phyloP scores from a whole-genome alignment of 192 early-diverging fungal genomes.

The Paraglomus occultum region DNA sequence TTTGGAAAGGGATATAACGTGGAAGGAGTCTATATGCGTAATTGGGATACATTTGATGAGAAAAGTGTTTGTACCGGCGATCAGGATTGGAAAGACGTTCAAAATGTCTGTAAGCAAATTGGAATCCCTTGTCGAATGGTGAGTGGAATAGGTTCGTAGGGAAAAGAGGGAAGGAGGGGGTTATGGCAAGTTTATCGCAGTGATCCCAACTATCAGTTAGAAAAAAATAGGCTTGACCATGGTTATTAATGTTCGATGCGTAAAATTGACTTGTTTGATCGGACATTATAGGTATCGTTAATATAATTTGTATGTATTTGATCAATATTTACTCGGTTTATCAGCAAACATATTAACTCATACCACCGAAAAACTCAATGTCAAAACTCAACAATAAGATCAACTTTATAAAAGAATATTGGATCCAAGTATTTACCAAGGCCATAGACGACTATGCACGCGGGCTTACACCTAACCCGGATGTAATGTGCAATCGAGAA shows the following conservation, averaged over 20 bases:
- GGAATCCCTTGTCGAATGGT: slow-evolving; percentile 53
- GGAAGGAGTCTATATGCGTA: slow-evolving; percentile 88
- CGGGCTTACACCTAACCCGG: slow-evolving; percentile 89
- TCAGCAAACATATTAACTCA: too few species aligned
- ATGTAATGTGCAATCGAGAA: slow-evolving; percentile 82
- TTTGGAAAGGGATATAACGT: slow-evolving; percentile 54
- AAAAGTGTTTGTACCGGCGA: slow-evolving; percentile 70
- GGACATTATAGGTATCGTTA: too few species aligned
- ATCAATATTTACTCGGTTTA: too few species aligned
- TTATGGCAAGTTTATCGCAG: slow-evolving; percentile 2
- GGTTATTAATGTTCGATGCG: too few species aligned
- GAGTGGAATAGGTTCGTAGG: slow-evolving; percentile 33
- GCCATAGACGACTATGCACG: slow-evolving; percentile 68
- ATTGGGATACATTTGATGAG: slow-evolving; percentile 91
- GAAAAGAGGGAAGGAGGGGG: not conserved
- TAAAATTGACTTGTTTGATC: too few species aligned
- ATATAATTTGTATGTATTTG: too few species aligned
- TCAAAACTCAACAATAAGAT: slow-evolving; percentile 38
- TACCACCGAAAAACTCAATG: too few species aligned
- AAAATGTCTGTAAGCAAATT: slow-evolving; percentile 64
- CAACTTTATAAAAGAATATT: slow-evolving; percentile 87
- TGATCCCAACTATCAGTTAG: not conserved
- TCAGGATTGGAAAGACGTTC: slow-evolving; percentile 77
- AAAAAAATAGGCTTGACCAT: too few species aligned
- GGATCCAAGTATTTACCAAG: slow-evolving; percentile 83